Percentiles rank a stretch among this genome's conserved stretches.
Conservation (phyloP, 305 asterid species). For the Stenogyne calaminthoides region DNA sequence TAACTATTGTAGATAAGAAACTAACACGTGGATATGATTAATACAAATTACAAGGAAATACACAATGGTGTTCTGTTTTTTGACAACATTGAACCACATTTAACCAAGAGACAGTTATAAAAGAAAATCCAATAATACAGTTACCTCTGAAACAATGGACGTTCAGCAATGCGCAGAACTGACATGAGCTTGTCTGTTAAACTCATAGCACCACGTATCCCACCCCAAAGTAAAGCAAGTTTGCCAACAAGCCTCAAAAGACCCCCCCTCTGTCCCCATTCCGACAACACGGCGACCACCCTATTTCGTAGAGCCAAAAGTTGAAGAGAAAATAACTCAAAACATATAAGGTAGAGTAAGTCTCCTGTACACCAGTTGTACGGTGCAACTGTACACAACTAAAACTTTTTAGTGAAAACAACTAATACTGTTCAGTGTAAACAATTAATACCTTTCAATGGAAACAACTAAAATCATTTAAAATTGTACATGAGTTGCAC, state of each 20-base stretch:
- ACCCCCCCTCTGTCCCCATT: conserved; percentile 93
- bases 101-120: conserved; percentile 11
- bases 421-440: no score
- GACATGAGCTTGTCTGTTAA: conserved; percentile 83
- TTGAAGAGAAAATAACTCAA: conserved; percentile 28
- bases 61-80: not conserved
- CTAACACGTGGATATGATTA: conserved; percentile 2
- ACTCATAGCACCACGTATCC: conserved; percentile 97
- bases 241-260: conserved; percentile 73
- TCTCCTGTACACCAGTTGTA: no score
- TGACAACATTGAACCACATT: conserved; percentile 13
- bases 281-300: conserved; percentile 85
- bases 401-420: no score
- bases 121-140: conserved; percentile 18
- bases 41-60: conserved; percentile 7
- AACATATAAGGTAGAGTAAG: not conserved
- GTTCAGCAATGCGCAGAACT: conserved; percentile 80
- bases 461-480: no score
- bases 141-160: conserved; percentile 85
- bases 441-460: no score
- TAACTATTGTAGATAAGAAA: conserved; percentile 1
- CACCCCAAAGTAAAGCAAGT: conserved; percentile 96
- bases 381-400: no score
- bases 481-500: no score
- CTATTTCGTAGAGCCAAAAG: conserved; percentile 46